Evolutionary conservation across 2,329 filamentous ascomycete genomes (phyloP).

Genomic region (Neopestalotiopsis rosae): DNA sequence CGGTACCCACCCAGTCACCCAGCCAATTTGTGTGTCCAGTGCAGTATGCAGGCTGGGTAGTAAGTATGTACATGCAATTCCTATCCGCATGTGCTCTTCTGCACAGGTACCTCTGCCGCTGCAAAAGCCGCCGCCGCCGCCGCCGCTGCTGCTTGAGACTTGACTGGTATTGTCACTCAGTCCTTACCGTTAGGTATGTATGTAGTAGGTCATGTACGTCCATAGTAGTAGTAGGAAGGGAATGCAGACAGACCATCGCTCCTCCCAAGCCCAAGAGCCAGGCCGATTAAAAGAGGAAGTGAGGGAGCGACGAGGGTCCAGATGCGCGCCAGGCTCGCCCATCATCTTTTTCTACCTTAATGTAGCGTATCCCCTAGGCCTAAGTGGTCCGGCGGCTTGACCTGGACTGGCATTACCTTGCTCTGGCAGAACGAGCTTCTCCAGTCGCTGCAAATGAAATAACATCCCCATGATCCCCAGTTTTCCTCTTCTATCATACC

Average conservation of each 20-base stretch:
- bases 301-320: constrained; percentile 14
- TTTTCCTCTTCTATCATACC: constrained; percentile 15
- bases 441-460: constrained; percentile 24
- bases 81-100: neutral
- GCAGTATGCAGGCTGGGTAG: neutral
- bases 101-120: neutral
- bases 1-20: constrained; percentile 1
- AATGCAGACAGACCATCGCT: neutral
- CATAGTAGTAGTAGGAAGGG: neutral
- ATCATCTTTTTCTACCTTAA: neutral
- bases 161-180: neutral
- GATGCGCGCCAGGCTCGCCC: constrained; percentile 1
- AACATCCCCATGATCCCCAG: constrained; percentile 18
- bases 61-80: neutral
- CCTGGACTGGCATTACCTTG: constrained; percentile 11
- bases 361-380: neutral
- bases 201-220: neutral
- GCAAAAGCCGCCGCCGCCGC: too few species aligned
- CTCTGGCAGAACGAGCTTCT: constrained; percentile 3
- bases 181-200: neutral
- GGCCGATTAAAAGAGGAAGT: neutral
- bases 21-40: neutral
- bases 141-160: neutral
- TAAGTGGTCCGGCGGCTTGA: constrained; percentile 3
- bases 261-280: neutral